These are phyloP conservation scores for Leucocoprinus leucothites DNA, from an alignment of 768 basidiomycete genomes.

Conservation along the genomic window DNA sequence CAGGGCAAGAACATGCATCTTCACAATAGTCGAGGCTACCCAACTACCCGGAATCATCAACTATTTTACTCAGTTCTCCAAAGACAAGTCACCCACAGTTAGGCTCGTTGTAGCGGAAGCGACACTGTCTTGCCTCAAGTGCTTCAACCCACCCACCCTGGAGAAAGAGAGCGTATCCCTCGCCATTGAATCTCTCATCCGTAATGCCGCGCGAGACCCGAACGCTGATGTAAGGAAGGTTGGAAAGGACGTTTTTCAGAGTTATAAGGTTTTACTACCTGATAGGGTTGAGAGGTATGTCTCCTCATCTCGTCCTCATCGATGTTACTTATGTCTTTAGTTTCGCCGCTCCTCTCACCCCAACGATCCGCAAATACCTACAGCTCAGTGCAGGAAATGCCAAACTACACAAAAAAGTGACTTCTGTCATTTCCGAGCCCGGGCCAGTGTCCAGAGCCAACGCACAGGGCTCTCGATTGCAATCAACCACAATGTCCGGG, in stretches of 20 bases:
- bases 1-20: slow-evolving; percentile 60
- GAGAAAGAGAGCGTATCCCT: slow-evolving; percentile 63
- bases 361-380: slow-evolving; percentile 74
- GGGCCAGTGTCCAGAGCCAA: not conserved
- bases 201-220: slow-evolving; percentile 63
- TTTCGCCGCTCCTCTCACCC: slow-evolving; percentile 71
- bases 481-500: not conserved
- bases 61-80: slow-evolving; percentile 53
- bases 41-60: slow-evolving; percentile 64
- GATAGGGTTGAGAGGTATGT: slow-evolving; percentile 59
- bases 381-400: slow-evolving; percentile 37
- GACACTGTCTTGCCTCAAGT: slow-evolving; percentile 63
- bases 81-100: slow-evolving; percentile 67
- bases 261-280: slow-evolving; percentile 71
- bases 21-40: slow-evolving; percentile 60
- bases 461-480: not conserved
- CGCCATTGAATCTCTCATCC: slow-evolving; percentile 72
- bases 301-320: not conserved
- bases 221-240: slow-evolving; percentile 72
- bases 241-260: slow-evolving; percentile 69
- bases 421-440: slow-evolving; percentile 10
- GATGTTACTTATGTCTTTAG: slow-evolving; percentile 31
- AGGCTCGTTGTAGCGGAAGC: slow-evolving; percentile 67
- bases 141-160: slow-evolving; percentile 75
- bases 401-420: slow-evolving; percentile 16